Evolutionary conservation across 768 basidiomycete genomes (phyloP).

Genomic region (Collybia nuda): DNA sequence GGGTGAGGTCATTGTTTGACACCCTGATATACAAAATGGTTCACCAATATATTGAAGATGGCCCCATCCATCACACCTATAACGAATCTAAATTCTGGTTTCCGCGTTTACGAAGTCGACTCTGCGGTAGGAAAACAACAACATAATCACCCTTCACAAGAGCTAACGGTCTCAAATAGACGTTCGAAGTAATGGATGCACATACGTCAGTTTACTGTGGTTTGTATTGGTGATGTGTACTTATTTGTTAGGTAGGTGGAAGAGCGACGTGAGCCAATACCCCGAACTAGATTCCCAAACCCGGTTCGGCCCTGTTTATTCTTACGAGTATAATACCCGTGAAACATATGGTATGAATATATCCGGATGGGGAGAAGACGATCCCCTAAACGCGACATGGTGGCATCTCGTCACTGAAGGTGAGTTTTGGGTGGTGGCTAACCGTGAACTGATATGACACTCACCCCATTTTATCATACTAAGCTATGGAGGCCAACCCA

Average conservation of each 20-base stretch:
- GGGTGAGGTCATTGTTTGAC: slow-evolving; percentile 24
- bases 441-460: neutral
- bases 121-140: slow-evolving; percentile 53
- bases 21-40: neutral
- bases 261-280: slow-evolving; percentile 58
- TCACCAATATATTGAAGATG: slow-evolving; percentile 37
- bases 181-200: slow-evolving; percentile 77
- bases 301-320: slow-evolving; percentile 58
- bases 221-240: neutral
- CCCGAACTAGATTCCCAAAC: slow-evolving; percentile 57
- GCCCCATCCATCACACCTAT: slow-evolving; percentile 70
- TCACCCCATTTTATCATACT: slow-evolving; percentile 1
- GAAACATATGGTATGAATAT: slow-evolving; percentile 61
- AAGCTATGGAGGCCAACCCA: slow-evolving; percentile 59
- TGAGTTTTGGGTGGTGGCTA: slow-evolving; percentile 21
- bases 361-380: slow-evolving; percentile 55
- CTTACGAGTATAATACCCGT: slow-evolving; percentile 70
- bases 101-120: slow-evolving; percentile 72
- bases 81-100: slow-evolving; percentile 74
- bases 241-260: slow-evolving; percentile 46
- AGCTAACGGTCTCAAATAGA: slow-evolving; percentile 35
- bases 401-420: slow-evolving; percentile 81
- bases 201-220: slow-evolving; percentile 54
- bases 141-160: neutral
- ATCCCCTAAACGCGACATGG: slow-evolving; percentile 80